Percentiles rank a stretch among this genome's conserved stretches.
These are phyloP conservation scores for Phyllosticta capitalensis DNA, from an alignment of 2,329 filamentous ascomycete species.

Conservation along the genomic window DNA sequence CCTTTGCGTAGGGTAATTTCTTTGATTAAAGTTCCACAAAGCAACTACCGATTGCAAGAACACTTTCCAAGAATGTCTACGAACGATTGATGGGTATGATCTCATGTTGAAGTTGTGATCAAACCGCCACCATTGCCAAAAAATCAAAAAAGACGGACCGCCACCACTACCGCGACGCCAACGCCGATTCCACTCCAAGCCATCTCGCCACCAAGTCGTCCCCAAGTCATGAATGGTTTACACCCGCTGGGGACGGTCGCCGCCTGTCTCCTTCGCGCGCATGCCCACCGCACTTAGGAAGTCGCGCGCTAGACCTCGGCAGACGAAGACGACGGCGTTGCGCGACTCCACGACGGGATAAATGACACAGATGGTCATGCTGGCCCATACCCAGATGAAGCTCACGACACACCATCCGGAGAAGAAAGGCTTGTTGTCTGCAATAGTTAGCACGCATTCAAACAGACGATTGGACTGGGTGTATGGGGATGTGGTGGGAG, in stretches of 20 bases:
- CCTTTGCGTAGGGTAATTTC: no score
- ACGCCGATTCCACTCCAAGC: no score
- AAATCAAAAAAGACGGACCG: no score
- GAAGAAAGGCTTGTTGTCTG: slow-evolving; percentile 21
- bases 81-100: no score
- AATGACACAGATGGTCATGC: slow-evolving; percentile 29
- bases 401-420: slow-evolving; percentile 32
- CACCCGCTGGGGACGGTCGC: background rate
- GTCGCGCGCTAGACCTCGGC: background rate
- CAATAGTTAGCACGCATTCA: background rate
- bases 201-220: background rate
- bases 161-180: no score
- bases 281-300: background rate
- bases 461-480: background rate
- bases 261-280: background rate
- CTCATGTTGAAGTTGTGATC: no score
- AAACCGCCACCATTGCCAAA: no score
- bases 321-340: background rate
- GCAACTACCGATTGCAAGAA: no score
- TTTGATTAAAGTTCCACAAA: no score
- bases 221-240: background rate
- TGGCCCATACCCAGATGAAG: slow-evolving; percentile 34
- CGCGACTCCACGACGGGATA: slow-evolving; percentile 29
- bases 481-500: background rate
- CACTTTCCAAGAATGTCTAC: no score